phyloP scores from a whole-genome alignment of 1,284 basidiomycete genomes.

The Blastosporella zonata region DNA sequence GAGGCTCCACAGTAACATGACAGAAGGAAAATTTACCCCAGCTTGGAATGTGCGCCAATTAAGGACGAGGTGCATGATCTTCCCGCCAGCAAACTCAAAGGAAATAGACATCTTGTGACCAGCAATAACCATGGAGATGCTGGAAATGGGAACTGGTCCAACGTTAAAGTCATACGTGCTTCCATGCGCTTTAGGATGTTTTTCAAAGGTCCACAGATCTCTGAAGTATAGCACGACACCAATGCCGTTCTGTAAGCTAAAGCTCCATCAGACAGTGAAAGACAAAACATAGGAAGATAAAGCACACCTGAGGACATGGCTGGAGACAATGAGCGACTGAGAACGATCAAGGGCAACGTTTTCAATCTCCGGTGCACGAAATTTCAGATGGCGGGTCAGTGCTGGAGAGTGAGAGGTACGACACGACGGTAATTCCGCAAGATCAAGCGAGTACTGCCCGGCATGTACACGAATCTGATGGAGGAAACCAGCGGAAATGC shows the following conservation, averaged over 20 bases:
- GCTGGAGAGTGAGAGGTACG: constrained; percentile 43
- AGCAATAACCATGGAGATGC: constrained; percentile 34
- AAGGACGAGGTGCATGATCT: constrained; percentile 41
- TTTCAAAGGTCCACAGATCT: constrained; percentile 43
- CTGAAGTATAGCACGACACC: constrained; percentile 42
- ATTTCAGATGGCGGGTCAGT: constrained; percentile 46
- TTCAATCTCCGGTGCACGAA: constrained; percentile 43
- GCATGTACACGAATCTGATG: constrained; percentile 47
- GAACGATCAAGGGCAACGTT: constrained; percentile 47
- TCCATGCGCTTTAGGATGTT: constrained; percentile 37
- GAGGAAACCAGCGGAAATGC: constrained; percentile 49
- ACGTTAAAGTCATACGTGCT: constrained; percentile 38
- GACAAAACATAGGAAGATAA: constrained; percentile 9
- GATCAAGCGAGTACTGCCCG: constrained; percentile 39
- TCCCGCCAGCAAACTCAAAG: constrained; percentile 37
- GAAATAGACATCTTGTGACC: constrained; percentile 41
- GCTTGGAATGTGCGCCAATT: constrained; percentile 45
- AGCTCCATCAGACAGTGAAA: constrained; percentile 12
- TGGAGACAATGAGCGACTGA: constrained; percentile 47
- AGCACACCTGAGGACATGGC: constrained; percentile 40
- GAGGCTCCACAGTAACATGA: background rate
- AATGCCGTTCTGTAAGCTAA: constrained; percentile 35
- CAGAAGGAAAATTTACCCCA: constrained; percentile 28
- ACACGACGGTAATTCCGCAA: constrained; percentile 53
- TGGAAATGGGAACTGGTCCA: constrained; percentile 31